Conservation (phyloP, 805 yeast genomes). For the Teunomyces lycoperdinae region DNA sequence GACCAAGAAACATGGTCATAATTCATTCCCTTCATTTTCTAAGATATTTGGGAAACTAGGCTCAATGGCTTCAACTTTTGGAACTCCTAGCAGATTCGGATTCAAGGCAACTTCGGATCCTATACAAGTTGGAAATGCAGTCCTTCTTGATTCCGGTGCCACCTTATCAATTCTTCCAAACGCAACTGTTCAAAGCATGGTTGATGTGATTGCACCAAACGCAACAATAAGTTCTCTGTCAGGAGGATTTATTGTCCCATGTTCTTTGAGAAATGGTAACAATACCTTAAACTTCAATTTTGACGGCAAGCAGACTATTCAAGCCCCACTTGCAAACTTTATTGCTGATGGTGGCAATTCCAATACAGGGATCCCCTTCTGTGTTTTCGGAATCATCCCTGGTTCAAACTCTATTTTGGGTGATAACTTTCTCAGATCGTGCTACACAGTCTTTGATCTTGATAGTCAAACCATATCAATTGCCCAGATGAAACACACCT, state of each 20-base stretch:
- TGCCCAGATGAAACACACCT: slow-evolving; percentile 22
- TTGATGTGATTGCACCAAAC: slow-evolving; percentile 7
- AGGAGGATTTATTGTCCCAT: slow-evolving; percentile 13
- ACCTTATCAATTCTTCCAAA: slow-evolving; percentile 48
- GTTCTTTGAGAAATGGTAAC: slow-evolving; percentile 10
- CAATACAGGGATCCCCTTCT: slow-evolving; percentile 3
- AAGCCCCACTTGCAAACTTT: slow-evolving; percentile 13
- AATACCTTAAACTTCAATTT: slow-evolving; percentile 12
- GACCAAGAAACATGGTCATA: too few relatives aligned
- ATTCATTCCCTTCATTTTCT: neutral
- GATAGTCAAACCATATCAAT: slow-evolving; percentile 22
- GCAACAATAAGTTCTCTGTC: slow-evolving; percentile 3
- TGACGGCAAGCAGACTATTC: slow-evolving; percentile 8
- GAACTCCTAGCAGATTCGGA: neutral
- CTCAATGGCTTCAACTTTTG: neutral
- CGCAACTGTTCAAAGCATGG: slow-evolving; percentile 6
- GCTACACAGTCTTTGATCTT: slow-evolving; percentile 25
- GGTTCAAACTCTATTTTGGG: slow-evolving; percentile 20
- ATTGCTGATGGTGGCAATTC: slow-evolving; percentile 11
- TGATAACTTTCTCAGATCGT: slow-evolving; percentile 25
- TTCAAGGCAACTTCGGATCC: slow-evolving; percentile 1
- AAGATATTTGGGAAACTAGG: neutral
- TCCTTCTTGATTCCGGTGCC: slow-evolving; percentile 58
- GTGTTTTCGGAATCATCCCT: slow-evolving; percentile 11
- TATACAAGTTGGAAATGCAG: slow-evolving; percentile 14